Evolutionary conservation across 257 asterid genomes (phyloP).

Genomic region (Solanum peruvianum): DNA sequence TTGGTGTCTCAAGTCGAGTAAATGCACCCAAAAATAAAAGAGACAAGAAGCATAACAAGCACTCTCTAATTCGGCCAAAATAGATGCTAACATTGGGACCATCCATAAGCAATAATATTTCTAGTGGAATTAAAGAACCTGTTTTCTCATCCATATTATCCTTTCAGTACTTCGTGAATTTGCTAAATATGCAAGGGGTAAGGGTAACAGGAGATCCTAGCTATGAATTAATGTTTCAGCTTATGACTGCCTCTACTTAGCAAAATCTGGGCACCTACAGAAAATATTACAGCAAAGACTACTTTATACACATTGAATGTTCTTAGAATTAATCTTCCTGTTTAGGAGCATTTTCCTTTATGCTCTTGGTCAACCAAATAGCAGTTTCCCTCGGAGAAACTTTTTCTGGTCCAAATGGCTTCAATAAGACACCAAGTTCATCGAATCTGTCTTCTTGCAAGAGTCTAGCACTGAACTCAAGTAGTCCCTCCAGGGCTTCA

Average conservation of each 20-base stretch:
- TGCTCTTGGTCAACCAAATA: constrained; percentile 83
- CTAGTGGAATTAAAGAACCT: background rate
- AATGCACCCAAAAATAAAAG: background rate
- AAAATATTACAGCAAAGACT: constrained; percentile 4
- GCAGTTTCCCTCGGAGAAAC: constrained; percentile 95
- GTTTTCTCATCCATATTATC: background rate
- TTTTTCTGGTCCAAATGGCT: constrained; percentile 83
- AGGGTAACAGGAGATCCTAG: background rate
- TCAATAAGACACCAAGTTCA: constrained; percentile 69
- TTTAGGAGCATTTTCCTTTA: constrained; percentile 53
- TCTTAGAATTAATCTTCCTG: constrained; percentile 25
- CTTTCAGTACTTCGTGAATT: background rate
- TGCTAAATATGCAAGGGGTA: background rate
- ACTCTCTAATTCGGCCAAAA: background rate
- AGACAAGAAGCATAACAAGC: background rate
- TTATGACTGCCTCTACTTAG: constrained; percentile 19
- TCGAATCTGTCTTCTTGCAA: constrained; percentile 68
- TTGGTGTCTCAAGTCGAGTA: background rate
- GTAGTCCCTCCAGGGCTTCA: constrained; percentile 86
- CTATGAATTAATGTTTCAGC: constrained; percentile 5
- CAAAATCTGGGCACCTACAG: constrained; percentile 13
- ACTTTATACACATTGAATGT: constrained; percentile 5
- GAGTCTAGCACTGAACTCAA: constrained; percentile 81
- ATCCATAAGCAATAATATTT: background rate
- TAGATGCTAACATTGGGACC: background rate